phyloP scores from a whole-genome alignment of 768 basidiomycete species.

The Suillus subalutaceus region DNA sequence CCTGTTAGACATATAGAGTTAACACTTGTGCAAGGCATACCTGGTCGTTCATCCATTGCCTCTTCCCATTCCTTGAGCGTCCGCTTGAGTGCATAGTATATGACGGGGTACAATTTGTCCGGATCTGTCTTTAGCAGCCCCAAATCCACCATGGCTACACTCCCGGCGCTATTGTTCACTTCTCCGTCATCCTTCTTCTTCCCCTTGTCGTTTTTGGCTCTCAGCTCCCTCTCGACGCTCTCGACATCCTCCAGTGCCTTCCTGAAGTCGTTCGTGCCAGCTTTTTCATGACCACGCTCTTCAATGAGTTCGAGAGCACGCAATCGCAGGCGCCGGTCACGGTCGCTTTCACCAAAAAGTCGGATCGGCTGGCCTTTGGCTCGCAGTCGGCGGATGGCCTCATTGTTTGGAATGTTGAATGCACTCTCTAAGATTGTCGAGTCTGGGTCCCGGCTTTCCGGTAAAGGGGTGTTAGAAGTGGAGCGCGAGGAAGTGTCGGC shows the following conservation, averaged over 20 bases:
- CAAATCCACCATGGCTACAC: constrained; percentile 64
- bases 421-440: constrained; percentile 42
- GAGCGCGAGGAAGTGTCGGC: constrained; percentile 37
- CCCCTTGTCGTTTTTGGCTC: constrained; percentile 58
- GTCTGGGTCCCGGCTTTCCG: constrained; percentile 37
- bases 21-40: constrained; percentile 42
- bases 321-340: constrained; percentile 86
- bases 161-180: constrained; percentile 46
- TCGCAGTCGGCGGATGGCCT: constrained; percentile 86
- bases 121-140: constrained; percentile 85
- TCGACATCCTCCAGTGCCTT: constrained; percentile 88
- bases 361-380: constrained; percentile 93
- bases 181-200: constrained; percentile 66
- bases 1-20: neutral
- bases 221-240: constrained; percentile 68
- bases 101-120: constrained; percentile 94
- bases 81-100: constrained; percentile 93
- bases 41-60: constrained; percentile 91
- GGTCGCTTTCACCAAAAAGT: constrained; percentile 93
- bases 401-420: constrained; percentile 94
- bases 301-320: constrained; percentile 96
- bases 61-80: constrained; percentile 96
- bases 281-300: constrained; percentile 78
- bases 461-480: constrained; percentile 41
- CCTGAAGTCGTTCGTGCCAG: constrained; percentile 95